phyloP scores from a whole-genome alignment of 345 rosid species.

The Syzygium aromaticum region DNA sequence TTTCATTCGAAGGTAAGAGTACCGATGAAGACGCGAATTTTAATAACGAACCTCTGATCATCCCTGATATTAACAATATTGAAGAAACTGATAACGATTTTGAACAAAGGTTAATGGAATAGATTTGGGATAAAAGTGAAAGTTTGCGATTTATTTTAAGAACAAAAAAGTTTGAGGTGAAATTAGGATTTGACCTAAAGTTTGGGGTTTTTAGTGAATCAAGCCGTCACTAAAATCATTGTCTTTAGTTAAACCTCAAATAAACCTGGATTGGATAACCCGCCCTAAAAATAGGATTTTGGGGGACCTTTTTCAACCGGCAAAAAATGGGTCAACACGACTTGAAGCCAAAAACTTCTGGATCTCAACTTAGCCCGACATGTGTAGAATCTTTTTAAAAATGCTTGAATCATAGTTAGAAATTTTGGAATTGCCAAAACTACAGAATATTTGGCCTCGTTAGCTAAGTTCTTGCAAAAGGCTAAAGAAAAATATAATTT shows the following conservation, averaged over 20 bases:
- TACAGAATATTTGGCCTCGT: not conserved
- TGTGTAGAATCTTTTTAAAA: not conserved
- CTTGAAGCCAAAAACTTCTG: not conserved
- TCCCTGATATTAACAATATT: not conserved
- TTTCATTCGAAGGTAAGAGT: accelerated
- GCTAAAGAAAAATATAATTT: not conserved
- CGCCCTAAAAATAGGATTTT: accelerated
- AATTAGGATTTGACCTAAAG: not conserved
- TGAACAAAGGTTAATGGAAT: accelerated
- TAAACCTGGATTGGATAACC: not conserved
- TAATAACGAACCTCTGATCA: not conserved
- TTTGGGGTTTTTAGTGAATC: not conserved
- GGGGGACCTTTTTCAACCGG: not conserved
- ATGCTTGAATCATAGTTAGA: not conserved
- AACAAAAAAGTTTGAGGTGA: accelerated
- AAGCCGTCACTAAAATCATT: too few relatives aligned
- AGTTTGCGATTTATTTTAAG: not conserved
- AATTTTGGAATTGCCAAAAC: not conserved
- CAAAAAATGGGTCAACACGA: not conserved
- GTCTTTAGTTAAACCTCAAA: not conserved
- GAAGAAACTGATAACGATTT: not conserved
- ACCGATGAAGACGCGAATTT: accelerated
- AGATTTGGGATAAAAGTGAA: not conserved
- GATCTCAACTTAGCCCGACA: not conserved
- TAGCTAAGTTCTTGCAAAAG: not conserved